Evolutionary conservation across 371 early-diverging fungal genomes (phyloP).

Genomic region (Dipsacomyces acuminosporus): DNA sequence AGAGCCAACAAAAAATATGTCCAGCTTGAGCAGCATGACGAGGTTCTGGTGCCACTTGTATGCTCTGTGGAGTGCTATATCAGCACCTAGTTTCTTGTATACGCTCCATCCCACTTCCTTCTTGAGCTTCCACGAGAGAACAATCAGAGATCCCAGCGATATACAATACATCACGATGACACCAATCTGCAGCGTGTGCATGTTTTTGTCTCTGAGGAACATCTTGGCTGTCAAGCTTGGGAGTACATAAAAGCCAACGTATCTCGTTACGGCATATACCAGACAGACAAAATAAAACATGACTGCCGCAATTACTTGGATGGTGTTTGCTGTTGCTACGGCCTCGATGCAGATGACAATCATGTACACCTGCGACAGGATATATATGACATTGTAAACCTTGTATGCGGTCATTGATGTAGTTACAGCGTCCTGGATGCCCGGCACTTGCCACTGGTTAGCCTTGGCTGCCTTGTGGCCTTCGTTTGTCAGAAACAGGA

Average conservation of each 20-base stretch:
- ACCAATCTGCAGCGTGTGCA: conserved; percentile 32
- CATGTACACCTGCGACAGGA: conserved; percentile 50
- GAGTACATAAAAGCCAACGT: conserved; percentile 16
- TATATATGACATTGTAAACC: conserved; percentile 52
- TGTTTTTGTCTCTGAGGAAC: conserved; percentile 25
- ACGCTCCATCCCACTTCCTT: conserved; percentile 53
- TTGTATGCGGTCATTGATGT: conserved; percentile 39
- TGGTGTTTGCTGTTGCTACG: conserved; percentile 46
- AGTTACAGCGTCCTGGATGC: conserved; percentile 27
- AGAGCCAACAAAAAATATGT: conserved; percentile 46
- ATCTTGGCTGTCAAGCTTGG: conserved; percentile 30
- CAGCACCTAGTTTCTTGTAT: conserved; percentile 50
- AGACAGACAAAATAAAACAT: conserved; percentile 47
- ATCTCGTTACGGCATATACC: conserved; percentile 45
- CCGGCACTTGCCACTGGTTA: conserved; percentile 31
- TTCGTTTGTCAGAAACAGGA: conserved; percentile 18
- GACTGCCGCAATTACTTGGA: conserved; percentile 51
- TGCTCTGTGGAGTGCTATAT: conserved; percentile 41
- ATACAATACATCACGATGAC: conserved; percentile 34
- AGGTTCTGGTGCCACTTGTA: conserved; percentile 42
- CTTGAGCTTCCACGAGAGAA: conserved; percentile 50
- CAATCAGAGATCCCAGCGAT: conserved; percentile 25
- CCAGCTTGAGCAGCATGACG: conserved; percentile 43
- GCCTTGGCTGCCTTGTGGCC: conserved; percentile 3
- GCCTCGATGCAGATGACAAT: conserved; percentile 50